phyloP scores from a whole-genome alignment of 768 basidiomycete genomes.

The Lactarius hatsudake region DNA sequence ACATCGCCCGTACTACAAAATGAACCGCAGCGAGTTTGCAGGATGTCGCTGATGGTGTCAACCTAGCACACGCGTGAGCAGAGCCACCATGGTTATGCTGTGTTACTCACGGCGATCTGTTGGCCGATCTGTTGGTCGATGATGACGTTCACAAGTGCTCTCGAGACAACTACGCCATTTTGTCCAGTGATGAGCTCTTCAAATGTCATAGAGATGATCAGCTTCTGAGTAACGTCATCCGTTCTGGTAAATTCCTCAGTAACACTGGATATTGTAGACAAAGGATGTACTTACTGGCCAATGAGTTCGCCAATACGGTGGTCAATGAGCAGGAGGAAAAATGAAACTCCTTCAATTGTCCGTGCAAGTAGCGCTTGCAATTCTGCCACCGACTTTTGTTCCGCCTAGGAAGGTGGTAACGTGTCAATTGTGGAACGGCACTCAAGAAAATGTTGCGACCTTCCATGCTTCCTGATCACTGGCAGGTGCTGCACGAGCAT shows the following conservation, averaged over 20 bases:
- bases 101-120: slow-evolving; percentile 77
- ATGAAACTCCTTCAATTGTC: slow-evolving; percentile 92
- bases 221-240: slow-evolving; percentile 65
- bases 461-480: slow-evolving; percentile 89
- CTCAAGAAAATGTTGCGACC: slow-evolving; percentile 40
- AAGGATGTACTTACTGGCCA: slow-evolving; percentile 53
- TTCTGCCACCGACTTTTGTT: slow-evolving; percentile 79
- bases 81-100: background rate
- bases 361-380: slow-evolving; percentile 71
- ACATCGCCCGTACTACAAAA: slow-evolving; percentile 99
- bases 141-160: slow-evolving; percentile 88
- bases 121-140: slow-evolving; percentile 98
- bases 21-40: slow-evolving; percentile 93
- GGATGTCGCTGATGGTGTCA: slow-evolving; percentile 91
- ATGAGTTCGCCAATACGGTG: slow-evolving; percentile 86
- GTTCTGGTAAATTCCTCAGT: slow-evolving; percentile 48
- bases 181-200: slow-evolving; percentile 83
- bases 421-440: slow-evolving; percentile 21
- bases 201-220: slow-evolving; percentile 71
- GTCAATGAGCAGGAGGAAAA: slow-evolving; percentile 87
- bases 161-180: slow-evolving; percentile 83
- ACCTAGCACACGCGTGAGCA: slow-evolving; percentile 52
- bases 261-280: background rate
- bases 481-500: slow-evolving; percentile 51
- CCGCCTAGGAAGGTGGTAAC: slow-evolving; percentile 48